Base-by-base conservation (phyloP, 805 yeast genomes). In the Candida dendrica region DNA sequence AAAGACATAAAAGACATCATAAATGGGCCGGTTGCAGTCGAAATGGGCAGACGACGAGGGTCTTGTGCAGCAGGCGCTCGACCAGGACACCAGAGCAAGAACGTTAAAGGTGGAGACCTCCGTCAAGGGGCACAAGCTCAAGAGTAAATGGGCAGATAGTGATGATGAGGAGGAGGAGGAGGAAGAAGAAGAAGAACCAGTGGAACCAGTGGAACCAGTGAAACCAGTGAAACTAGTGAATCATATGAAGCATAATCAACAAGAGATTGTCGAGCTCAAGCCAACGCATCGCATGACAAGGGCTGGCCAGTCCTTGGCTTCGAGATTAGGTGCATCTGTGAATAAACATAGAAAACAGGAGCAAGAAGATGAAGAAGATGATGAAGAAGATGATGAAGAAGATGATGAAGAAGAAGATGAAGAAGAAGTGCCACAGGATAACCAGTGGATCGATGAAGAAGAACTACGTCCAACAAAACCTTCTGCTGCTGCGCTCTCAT, bases 31-130 rank as follows among this genome's bases (percentile, higher is more conserved):
- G 4, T 14, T 34, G 14, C 13, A 22, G n/a, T 56, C 60, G 8
- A 48, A 40, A 34, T 56, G 58, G 59, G 55, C 60, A 10, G 47
- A 43, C 17, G 52, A 52, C 24, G 47, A 49, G 1, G 49, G 43
- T 2, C 37, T 47, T 1, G 50, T 49, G 1, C 26, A 45, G 15
- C 26, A 43, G 36, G 56, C 56, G 5, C 38, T 34, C 13, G 35
- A 43, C 18, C 52, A 52, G 35, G 56, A 52, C 37, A 3, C 30
- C 6, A 20, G 36, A 18, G 22, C 33, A 4, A 45, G 47, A 27
- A 37, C 37, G 2, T 26, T 49, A 11, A 34, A 51, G n/a, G 48
- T 45, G 1, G 45, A 45, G 2, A 45, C 42, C 6, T 51, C 48
- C 6, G 42, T 39, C 8, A 47, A 49, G 33, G 48, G 49, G 16